These are phyloP conservation scores for Echria macrotheca DNA, from an alignment of 495 filamentous ascomycete species.

Conservation along the genomic window DNA sequence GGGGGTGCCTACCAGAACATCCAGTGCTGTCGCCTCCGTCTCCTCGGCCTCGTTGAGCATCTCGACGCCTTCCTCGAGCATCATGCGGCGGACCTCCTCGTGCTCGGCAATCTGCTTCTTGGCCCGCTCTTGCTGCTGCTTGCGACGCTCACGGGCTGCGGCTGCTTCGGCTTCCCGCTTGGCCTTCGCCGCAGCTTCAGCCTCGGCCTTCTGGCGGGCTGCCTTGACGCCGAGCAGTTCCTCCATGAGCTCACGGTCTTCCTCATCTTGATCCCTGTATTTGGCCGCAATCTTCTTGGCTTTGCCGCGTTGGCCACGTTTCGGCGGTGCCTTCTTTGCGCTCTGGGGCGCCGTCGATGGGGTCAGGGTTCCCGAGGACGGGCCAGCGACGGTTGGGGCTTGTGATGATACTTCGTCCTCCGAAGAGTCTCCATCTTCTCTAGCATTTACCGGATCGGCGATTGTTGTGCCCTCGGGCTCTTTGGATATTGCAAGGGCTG, in stretches of 20 bases:
- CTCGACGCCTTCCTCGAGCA: slow-evolving; percentile 45
- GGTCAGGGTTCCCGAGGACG: slow-evolving; percentile 12
- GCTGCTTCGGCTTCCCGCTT: slow-evolving; percentile 55
- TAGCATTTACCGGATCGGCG: slow-evolving; percentile 13
- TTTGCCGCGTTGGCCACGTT: slow-evolving; percentile 79
- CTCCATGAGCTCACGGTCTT: slow-evolving; percentile 79
- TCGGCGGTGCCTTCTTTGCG: slow-evolving; percentile 37
- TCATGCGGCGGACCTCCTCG: slow-evolving; percentile 57
- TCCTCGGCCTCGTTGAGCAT: slow-evolving; percentile 46
- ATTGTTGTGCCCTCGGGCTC: slow-evolving; percentile 13
- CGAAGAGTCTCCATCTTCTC: slow-evolving; percentile 9
- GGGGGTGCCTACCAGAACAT: slow-evolving; percentile 70
- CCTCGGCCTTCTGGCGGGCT: slow-evolving; percentile 45
- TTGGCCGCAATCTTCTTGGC: slow-evolving; percentile 82
- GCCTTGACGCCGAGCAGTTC: slow-evolving; percentile 71
- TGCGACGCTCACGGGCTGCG: slow-evolving; percentile 62
- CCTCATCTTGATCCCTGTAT: slow-evolving; percentile 92
- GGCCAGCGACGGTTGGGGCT: slow-evolving; percentile 7
- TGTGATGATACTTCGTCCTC: slow-evolving; percentile 18
- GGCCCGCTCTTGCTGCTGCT: slow-evolving; percentile 70
- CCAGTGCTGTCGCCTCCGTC: slow-evolving; percentile 59
- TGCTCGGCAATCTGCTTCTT: slow-evolving; percentile 56
- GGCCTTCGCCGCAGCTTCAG: slow-evolving; percentile 46
- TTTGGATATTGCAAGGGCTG: slow-evolving; percentile 28
- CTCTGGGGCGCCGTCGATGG: slow-evolving; percentile 22